A percentile compares a stretch with the other conserved stretches of the same genome.
These are phyloP conservation scores for Teunomyces kruisii DNA, from an alignment of 805 yeast genomes.

Conservation along the genomic window DNA sequence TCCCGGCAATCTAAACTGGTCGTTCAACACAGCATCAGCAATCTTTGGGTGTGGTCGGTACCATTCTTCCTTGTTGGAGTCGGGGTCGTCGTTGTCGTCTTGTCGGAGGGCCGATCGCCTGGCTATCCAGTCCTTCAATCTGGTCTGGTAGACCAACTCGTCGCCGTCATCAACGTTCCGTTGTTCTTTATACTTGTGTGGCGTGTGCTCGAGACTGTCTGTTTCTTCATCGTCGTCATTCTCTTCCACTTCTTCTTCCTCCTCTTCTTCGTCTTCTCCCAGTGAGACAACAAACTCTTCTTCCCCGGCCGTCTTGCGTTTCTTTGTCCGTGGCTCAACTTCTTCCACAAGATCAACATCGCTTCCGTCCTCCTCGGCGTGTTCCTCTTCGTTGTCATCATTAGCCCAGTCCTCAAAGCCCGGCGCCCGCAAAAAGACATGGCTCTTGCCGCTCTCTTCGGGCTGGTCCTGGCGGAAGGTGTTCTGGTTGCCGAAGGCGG, in stretches of 20 bases:
- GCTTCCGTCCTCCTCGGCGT: conserved; percentile 14
- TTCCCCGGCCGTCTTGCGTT: not conserved
- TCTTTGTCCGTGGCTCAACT: not conserved
- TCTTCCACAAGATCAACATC: conserved; percentile 14
- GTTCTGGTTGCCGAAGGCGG: conserved; percentile 81
- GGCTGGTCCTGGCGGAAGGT: conserved; percentile 49
- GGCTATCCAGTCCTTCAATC: conserved; percentile 61
- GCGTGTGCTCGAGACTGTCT: not conserved
- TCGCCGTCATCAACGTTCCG: conserved; percentile 79
- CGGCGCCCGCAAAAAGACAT: conserved; percentile 49
- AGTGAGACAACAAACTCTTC: not conserved
- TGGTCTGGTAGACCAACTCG: conserved; percentile 56
- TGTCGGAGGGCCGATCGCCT: conserved; percentile 49
- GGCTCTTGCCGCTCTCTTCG: conserved; percentile 26
- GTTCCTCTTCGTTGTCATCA: conserved; percentile 16
- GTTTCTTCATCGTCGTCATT: conserved; percentile 5
- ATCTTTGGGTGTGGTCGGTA: conserved; percentile 70
- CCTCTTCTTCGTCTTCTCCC: not conserved
- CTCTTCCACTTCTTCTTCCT: conserved; percentile 9
- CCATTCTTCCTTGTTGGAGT: conserved; percentile 54
- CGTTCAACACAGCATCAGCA: conserved; percentile 73
- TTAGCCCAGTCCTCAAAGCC: conserved; percentile 37
- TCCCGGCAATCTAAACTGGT: conserved; percentile 77
- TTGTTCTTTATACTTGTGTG: conserved; percentile 2
- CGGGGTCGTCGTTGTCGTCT: conserved; percentile 10